Base-by-base conservation (phyloP, 495 filamentous ascomycete genomes). In the Aspergillus incahuasiensis region DNA sequence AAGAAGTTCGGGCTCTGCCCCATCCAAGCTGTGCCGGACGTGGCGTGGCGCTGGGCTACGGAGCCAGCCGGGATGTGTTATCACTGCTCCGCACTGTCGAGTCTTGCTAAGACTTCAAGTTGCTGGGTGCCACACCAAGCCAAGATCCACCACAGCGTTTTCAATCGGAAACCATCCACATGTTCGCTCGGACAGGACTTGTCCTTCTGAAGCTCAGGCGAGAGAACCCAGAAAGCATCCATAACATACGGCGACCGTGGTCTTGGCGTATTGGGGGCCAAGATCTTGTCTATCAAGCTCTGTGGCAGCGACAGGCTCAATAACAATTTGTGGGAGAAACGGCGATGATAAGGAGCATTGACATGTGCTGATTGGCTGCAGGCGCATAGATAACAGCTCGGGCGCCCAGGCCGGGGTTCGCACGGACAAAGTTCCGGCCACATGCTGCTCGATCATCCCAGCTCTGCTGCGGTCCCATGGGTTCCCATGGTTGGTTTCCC, bases 271-370 rank as follows among this genome's bases (percentile, higher is more conserved):
- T 12, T 22, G 13, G 15, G 20, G 16, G 48, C 54, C 47, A 51
- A 57, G 49, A 7, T 30, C 21, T 35, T 58, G 48, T 42, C 48
- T 52, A 52, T 52, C 48, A 41, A 47, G 20, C 12, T 12, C 9
- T 9, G 16, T n/a, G 22, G 25, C 34, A 40, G 40, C 32, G 30
- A 24, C 24, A 39, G n/a, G n/a, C 39, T 18, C 45, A 58, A 52
- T 45, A 53, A 53, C 16, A 43, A 56, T 56, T 55, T 56, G 58
- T 60, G 34, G 16, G 48, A 44, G 52, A 51, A 49, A 56, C 34
- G 39, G 11, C 28, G 43, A 52, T 46, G 59, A 61, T 61, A 61
- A 57, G 54, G n/a, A 15, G 9, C 22, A 30, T 38, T 18, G 4
- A 22, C 9, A 1, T 11, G 15, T 32, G 39, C 28, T 57, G 46